Percentiles rank a stretch among this genome's conserved stretches.
Evolutionary conservation across 371 early-diverging fungal species (phyloP).

Genomic region (Mucor indicus): DNA sequence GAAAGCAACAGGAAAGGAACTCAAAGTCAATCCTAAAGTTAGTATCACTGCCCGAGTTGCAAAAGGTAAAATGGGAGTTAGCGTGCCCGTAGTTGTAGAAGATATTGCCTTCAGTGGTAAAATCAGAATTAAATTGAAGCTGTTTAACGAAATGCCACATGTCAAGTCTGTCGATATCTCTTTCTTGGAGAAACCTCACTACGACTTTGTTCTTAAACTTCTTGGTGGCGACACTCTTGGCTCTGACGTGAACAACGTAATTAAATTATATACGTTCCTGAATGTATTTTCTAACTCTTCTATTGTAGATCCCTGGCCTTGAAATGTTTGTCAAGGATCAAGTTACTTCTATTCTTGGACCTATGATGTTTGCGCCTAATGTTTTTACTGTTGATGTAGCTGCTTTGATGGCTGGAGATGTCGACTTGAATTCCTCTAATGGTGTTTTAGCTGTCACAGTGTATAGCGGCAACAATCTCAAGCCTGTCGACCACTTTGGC

Average conservation of each 20-base stretch:
- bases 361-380: slow-evolving; percentile 86
- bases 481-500: slow-evolving; percentile 77
- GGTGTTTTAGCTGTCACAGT: slow-evolving; percentile 81
- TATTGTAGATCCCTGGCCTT: slow-evolving; percentile 78
- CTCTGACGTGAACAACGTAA: slow-evolving; percentile 69
- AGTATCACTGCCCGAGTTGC: slow-evolving; percentile 88
- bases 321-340: slow-evolving; percentile 73
- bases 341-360: slow-evolving; percentile 61
- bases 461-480: slow-evolving; percentile 70
- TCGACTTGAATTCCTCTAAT: slow-evolving; percentile 48
- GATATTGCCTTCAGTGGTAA: slow-evolving; percentile 85
- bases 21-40: slow-evolving; percentile 84
- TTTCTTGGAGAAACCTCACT: slow-evolving; percentile 80
- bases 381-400: slow-evolving; percentile 77
- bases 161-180: slow-evolving; percentile 81
- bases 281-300: too few relatives aligned
- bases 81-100: slow-evolving; percentile 88
- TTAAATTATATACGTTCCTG: too few relatives aligned
- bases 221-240: slow-evolving; percentile 82
- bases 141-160: slow-evolving; percentile 81
- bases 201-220: slow-evolving; percentile 93
- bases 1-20: slow-evolving; percentile 53
- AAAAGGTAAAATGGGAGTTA: slow-evolving; percentile 79
- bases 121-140: slow-evolving; percentile 72
- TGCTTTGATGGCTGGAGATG: slow-evolving; percentile 67